These are phyloP conservation scores for Brassica rapa DNA, from an alignment of 345 rosid genomes.

Conservation along the genomic window DNA sequence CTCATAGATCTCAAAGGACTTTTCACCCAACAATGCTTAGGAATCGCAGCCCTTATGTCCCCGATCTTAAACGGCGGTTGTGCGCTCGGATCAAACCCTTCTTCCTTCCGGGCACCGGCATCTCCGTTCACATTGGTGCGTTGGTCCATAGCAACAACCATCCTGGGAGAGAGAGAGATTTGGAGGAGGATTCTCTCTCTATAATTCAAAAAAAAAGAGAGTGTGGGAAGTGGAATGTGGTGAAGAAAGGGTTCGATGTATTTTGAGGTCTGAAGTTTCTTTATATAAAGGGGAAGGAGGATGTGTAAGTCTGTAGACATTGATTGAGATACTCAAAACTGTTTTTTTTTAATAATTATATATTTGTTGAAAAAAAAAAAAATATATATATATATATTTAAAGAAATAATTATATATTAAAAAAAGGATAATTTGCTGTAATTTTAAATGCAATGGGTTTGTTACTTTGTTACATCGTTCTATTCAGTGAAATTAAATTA, in stretches of 20 bases:
- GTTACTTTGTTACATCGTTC: too few relatives aligned
- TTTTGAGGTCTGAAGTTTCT: slow-evolving; percentile 17
- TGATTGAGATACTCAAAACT: background rate
- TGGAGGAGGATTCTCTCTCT: slow-evolving; percentile 1
- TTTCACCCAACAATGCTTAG: slow-evolving; percentile 75
- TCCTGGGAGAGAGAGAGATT: slow-evolving; percentile 24
- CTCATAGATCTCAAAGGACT: slow-evolving; percentile 67
- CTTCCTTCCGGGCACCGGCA: slow-evolving; percentile 17
- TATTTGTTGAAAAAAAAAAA: too few relatives aligned
- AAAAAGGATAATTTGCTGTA: too few relatives aligned
- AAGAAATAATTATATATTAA: too few relatives aligned
- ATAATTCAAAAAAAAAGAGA: background rate
- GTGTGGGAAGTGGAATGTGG: slow-evolving; percentile 30
- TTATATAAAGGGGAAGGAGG: slow-evolving; percentile 34
- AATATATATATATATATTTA: too few relatives aligned
- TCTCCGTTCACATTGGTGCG: slow-evolving; percentile 25
- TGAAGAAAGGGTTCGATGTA: slow-evolving; percentile 38
- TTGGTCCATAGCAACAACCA: slow-evolving; percentile 40
- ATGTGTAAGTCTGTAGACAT: slow-evolving; percentile 4
- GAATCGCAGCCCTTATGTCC: slow-evolving; percentile 72
- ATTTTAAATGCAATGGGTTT: too few relatives aligned
- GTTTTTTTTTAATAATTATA: background rate
- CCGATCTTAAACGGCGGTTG: slow-evolving; percentile 67
- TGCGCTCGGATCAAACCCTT: slow-evolving; percentile 58
- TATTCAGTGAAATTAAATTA: too few relatives aligned